These are phyloP conservation scores for Sporodiniella umbellata DNA, from an alignment of 371 early-diverging fungal species.

Conservation along the genomic window DNA sequence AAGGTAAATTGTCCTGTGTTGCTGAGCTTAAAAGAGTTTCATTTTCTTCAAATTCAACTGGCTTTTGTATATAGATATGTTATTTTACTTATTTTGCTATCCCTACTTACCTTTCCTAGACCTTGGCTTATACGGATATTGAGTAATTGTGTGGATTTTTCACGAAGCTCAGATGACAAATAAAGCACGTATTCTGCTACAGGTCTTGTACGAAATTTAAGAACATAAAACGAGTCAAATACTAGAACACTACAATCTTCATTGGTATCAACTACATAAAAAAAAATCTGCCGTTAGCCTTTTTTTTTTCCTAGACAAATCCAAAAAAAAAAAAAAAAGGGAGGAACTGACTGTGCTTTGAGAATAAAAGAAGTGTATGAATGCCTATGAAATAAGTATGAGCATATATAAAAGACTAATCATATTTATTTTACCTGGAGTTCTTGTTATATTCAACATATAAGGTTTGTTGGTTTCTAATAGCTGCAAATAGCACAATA, in stretches of 20 bases:
- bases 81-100: neutral
- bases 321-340: neutral
- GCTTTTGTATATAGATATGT: neutral
- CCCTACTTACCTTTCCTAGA: conserved; percentile 19
- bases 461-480: conserved; percentile 69
- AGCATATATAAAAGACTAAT: conserved; percentile 23
- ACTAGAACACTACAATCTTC: conserved; percentile 53
- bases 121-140: conserved; percentile 34
- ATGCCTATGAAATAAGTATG: conserved; percentile 28
- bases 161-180: conserved; percentile 28
- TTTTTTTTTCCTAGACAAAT: neutral
- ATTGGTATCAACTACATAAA: conserved; percentile 52
- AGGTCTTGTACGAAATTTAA: conserved; percentile 43
- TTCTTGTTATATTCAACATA: conserved; percentile 56
- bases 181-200: conserved; percentile 38
- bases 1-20: conserved; percentile 18
- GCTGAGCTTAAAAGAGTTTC: conserved; percentile 20
- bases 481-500: conserved; percentile 61
- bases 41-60: conserved; percentile 8
- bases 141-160: conserved; percentile 23
- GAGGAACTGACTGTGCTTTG: conserved; percentile 34
- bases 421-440: conserved; percentile 35
- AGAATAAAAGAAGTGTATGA: conserved; percentile 36
- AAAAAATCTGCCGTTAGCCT: too few relatives aligned
- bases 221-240: conserved; percentile 56